Percentiles rank a stretch among this genome's conserved stretches.
These are phyloP conservation scores for Fragaria ananassa DNA, from an alignment of 306 rosid species.

Conservation along the genomic window DNA sequence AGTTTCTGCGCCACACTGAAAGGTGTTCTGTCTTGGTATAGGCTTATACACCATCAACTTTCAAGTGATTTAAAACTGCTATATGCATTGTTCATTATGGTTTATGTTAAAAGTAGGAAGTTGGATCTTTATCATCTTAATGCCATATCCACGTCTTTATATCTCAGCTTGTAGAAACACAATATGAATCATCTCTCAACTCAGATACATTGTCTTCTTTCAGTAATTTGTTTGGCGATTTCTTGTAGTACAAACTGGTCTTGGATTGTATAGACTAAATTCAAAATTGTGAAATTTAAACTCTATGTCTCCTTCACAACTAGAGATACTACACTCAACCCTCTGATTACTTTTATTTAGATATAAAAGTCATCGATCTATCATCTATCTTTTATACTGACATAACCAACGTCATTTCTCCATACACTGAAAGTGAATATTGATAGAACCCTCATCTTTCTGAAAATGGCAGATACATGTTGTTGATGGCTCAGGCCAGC, in stretches of 20 bases:
- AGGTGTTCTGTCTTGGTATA: conserved; percentile 94
- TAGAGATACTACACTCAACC: not conserved
- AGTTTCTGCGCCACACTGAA: conserved; percentile 90
- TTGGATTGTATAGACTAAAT: not conserved
- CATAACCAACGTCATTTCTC: not conserved
- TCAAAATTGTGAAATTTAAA: not conserved
- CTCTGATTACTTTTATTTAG: not conserved
- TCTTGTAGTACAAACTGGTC: not conserved
- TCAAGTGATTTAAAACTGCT: not conserved
- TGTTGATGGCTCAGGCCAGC: conserved; percentile 84
- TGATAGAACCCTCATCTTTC: conserved; percentile 9
- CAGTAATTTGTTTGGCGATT: not conserved
- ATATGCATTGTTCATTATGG: not conserved
- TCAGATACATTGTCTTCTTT: not conserved
- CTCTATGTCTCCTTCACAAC: not conserved
- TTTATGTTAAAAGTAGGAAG: not conserved
- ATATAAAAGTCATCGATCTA: not conserved
- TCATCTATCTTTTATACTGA: not conserved
- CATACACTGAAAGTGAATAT: not conserved
- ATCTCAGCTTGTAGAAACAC: not conserved
- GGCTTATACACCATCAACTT: conserved; percentile 18
- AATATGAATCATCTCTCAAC: not conserved
- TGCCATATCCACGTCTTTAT: not conserved
- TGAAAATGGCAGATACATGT: conserved; percentile 65
- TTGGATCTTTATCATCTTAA: not conserved